phyloP scores from a whole-genome alignment of 768 basidiomycete species.

The Leucocoprinus sp. region DNA sequence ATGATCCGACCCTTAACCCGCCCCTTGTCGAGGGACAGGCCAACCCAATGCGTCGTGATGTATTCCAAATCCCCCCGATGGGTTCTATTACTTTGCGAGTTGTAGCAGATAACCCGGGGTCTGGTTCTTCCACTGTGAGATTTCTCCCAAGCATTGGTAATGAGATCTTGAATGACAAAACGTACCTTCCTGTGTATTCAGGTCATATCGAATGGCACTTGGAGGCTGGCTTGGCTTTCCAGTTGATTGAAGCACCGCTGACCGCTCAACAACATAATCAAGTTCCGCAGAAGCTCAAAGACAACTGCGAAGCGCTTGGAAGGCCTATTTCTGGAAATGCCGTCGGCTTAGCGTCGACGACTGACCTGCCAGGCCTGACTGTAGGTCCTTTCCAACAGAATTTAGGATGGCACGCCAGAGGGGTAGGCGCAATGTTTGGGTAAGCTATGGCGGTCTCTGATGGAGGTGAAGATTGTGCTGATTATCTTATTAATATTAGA shows the following conservation, averaged over 20 bases:
- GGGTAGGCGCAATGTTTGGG: slow-evolving; percentile 71
- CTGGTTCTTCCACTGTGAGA: slow-evolving; percentile 79
- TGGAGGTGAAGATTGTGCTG: slow-evolving; percentile 9
- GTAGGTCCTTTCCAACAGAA: slow-evolving; percentile 68
- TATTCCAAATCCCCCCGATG: slow-evolving; percentile 64
- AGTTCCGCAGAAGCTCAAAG: slow-evolving; percentile 51
- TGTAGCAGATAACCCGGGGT: slow-evolving; percentile 85
- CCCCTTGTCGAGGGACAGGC: slow-evolving; percentile 66
- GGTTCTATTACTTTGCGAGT: slow-evolving; percentile 68
- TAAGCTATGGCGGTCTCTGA: slow-evolving; percentile 24
- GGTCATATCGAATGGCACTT: slow-evolving; percentile 87
- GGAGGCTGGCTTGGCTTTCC: slow-evolving; percentile 74
- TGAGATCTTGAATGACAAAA: neutral
- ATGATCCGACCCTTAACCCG: slow-evolving; percentile 74
- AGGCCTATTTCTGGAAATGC: slow-evolving; percentile 73
- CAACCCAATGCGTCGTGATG: slow-evolving; percentile 93
- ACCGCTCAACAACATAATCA: slow-evolving; percentile 47
- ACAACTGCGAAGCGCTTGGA: slow-evolving; percentile 65
- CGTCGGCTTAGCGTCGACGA: slow-evolving; percentile 64
- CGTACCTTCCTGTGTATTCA: too few species aligned
- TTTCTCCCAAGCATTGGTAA: neutral
- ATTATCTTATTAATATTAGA: slow-evolving; percentile 27
- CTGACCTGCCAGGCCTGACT: slow-evolving; percentile 58
- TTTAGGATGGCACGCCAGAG: slow-evolving; percentile 65
- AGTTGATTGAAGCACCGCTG: slow-evolving; percentile 78